Evolutionary conservation across 805 yeast genomes (phyloP).

Genomic region (Clavispora carvajalis): DNA sequence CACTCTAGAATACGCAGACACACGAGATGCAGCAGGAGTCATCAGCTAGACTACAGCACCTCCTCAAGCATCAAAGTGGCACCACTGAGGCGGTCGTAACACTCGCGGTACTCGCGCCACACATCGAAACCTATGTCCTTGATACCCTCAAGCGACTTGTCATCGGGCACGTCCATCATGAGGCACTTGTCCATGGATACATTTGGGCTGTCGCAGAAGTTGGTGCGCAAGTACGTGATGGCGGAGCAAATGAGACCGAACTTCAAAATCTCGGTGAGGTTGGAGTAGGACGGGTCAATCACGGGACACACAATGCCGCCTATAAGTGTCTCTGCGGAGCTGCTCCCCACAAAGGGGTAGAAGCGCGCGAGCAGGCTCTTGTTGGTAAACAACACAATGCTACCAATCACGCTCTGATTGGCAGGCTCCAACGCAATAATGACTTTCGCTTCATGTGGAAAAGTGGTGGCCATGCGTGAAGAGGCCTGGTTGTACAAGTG

Average conservation of each 20-base stretch:
- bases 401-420: conserved; percentile 48
- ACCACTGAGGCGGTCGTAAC: conserved; percentile 21
- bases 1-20: too few relatives aligned
- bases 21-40: not conserved
- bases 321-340: conserved; percentile 17
- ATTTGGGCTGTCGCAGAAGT: conserved; percentile 19
- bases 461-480: conserved; percentile 21
- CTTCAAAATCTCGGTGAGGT: conserved; percentile 48
- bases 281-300: conserved; percentile 48
- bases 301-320: conserved; percentile 52
- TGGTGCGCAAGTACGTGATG: conserved; percentile 16
- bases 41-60: not conserved
- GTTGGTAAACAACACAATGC: conserved; percentile 43
- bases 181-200: conserved; percentile 28
- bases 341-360: conserved; percentile 46
- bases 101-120: conserved; percentile 35
- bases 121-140: conserved; percentile 38
- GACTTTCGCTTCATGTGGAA: conserved; percentile 37
- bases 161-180: conserved; percentile 34
- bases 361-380: conserved; percentile 40
- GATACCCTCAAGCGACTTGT: conserved; percentile 29
- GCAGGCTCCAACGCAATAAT: conserved; percentile 52
- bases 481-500: conserved; percentile 36
- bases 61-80: not conserved
- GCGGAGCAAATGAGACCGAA: conserved; percentile 52